Percentiles rank a stretch among this genome's conserved stretches.
These are phyloP conservation scores for Corylus americana DNA, from an alignment of 306 rosid genomes.

Conservation along the genomic window DNA sequence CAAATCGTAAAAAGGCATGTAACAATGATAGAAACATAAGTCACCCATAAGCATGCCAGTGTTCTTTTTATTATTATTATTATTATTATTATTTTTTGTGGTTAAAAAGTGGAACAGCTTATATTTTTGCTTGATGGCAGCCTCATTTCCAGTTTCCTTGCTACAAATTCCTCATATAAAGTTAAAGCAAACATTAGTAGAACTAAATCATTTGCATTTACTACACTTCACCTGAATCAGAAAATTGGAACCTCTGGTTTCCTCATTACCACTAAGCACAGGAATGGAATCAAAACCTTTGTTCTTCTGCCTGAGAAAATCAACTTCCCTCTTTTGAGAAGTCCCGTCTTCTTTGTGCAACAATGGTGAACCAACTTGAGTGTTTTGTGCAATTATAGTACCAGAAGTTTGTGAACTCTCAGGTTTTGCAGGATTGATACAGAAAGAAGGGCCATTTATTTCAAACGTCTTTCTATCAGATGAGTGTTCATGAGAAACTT, in stretches of 20 bases:
- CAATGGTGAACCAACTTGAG: slow-evolving; percentile 39
- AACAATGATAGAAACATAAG: not conserved
- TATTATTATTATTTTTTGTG: too few relatives aligned
- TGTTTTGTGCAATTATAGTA: slow-evolving; percentile 38
- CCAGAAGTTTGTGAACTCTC: slow-evolving; percentile 39
- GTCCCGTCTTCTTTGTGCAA: slow-evolving; percentile 36
- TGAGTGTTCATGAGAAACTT: slow-evolving; percentile 41
- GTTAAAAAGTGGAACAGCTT: not conserved
- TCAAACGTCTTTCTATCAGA: slow-evolving; percentile 36
- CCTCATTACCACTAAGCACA: slow-evolving; percentile 45
- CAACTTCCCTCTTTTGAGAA: slow-evolving; percentile 30
- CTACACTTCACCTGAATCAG: slow-evolving; percentile 69
- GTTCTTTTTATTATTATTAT: not conserved
- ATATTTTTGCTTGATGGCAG: not conserved
- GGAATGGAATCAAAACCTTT: slow-evolving; percentile 32
- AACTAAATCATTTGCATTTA: slow-evolving; percentile 4
- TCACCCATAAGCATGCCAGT: not conserved
- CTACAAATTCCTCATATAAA: slow-evolving; percentile 5
- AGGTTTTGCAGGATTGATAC: slow-evolving; percentile 31
- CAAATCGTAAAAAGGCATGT: too few relatives aligned
- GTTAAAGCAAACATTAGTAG: slow-evolving; percentile 15
- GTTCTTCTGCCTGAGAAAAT: slow-evolving; percentile 38
- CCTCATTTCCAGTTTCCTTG: not conserved
- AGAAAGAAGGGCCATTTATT: slow-evolving; percentile 24
- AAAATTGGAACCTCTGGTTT: slow-evolving; percentile 73